phyloP scores from a whole-genome alignment of 202 grass and related monocot genomes.

The Eragrostis tef region DNA sequence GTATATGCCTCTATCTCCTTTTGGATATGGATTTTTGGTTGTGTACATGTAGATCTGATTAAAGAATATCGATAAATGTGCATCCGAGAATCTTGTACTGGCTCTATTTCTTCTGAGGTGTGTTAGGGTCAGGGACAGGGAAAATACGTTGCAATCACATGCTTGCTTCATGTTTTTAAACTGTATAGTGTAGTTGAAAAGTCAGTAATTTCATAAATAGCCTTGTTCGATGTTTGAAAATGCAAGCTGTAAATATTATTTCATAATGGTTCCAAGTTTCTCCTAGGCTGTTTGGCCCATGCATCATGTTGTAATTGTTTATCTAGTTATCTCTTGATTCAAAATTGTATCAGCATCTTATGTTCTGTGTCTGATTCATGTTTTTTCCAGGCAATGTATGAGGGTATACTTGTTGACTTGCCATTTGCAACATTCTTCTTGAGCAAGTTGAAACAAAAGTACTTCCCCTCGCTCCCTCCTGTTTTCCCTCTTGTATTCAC shows the following conservation, averaged over 20 bases:
- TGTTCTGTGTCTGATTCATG: conserved; percentile 37
- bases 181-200: not conserved
- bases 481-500: not conserved
- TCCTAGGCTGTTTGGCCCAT: not conserved
- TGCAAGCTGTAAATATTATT: conserved; percentile 34
- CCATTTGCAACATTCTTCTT: conserved; percentile 98
- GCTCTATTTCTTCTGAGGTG: not conserved
- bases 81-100: not conserved
- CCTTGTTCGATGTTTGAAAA: conserved; percentile 5
- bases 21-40: not conserved
- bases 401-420: conserved; percentile 95
- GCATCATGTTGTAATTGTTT: not conserved
- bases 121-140: not conserved
- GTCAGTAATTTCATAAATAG: conserved; percentile 5
- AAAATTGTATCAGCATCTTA: not conserved
- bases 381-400: conserved; percentile 82
- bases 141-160: not conserved
- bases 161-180: not conserved
- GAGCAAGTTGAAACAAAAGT: conserved; percentile 98
- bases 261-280: conserved; percentile 5
- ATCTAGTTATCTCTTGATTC: too few species aligned
- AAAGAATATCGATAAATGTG: not conserved
- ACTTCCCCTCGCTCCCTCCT: conserved; percentile 8
- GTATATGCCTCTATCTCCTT: not conserved
- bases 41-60: conserved; percentile 5